Conservation (phyloP, 2,329 filamentous ascomycete genomes). For the Aspergillus pseudoterreus region DNA sequence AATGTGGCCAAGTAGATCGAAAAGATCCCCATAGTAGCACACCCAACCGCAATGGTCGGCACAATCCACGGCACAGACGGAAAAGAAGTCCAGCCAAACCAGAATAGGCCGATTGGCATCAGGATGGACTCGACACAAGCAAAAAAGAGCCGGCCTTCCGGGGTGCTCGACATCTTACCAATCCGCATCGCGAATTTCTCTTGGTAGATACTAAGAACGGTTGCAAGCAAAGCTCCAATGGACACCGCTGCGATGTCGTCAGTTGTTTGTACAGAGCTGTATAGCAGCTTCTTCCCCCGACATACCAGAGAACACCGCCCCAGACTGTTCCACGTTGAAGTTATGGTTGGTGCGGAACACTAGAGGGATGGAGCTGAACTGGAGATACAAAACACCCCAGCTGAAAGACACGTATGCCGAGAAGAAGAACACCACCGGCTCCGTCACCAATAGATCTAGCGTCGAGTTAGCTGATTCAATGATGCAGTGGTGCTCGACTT, state of each 20-base stretch:
- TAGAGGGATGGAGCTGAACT: constrained; percentile 71
- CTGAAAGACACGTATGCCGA: constrained; percentile 80
- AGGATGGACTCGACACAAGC: constrained; percentile 68
- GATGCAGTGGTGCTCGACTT: constrained; percentile 19
- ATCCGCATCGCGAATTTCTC: constrained; percentile 59
- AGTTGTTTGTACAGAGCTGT: not conserved
- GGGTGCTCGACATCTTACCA: constrained; percentile 46
- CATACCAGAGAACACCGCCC: constrained; percentile 60
- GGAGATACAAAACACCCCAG: constrained; percentile 80
- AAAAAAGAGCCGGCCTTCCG: constrained; percentile 77
- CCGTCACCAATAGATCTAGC: constrained; percentile 50
- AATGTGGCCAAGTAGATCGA: constrained; percentile 80
- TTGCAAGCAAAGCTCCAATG: constrained; percentile 61
- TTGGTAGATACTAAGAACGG: constrained; percentile 64
- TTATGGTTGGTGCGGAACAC: constrained; percentile 66
- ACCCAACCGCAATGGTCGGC: constrained; percentile 62
- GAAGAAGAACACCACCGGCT: constrained; percentile 65
- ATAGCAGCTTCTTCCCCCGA: not conserved
- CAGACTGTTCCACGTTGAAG: constrained; percentile 63
- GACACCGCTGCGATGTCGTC: constrained; percentile 51
- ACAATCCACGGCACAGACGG: constrained; percentile 64
- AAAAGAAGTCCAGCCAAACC: constrained; percentile 68
- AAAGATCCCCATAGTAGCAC: constrained; percentile 79
- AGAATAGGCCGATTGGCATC: constrained; percentile 72
- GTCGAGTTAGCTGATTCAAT: not conserved